Base-by-base conservation (phyloP, 2,329 filamentous ascomycete species). In the Allantophomopsis lycopodina region DNA sequence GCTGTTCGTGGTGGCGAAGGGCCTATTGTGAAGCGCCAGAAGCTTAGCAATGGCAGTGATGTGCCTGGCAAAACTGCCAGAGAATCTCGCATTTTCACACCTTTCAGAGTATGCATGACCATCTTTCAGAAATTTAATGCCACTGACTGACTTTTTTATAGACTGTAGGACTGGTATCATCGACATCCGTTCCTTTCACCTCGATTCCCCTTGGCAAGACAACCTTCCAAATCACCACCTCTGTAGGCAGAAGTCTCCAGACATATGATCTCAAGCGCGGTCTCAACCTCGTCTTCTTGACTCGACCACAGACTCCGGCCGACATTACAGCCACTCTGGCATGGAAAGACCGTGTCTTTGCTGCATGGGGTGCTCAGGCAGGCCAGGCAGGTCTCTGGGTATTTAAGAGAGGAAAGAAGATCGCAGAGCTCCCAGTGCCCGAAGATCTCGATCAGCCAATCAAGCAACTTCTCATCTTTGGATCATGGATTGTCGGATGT, bases 181-280 rank as follows among this genome's bases (percentile, higher is more conserved):
- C 91, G 1, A 95, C 89, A 2, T 63, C 69, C 37, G 86, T 95
- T 0, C 89, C 91, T 0, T 96, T 98, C 55, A 88, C 89, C 2
- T 82, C 83, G 5, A 73, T 93, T 23, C 83, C 89, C 1, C 69
- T 94, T 13, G 91, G 91, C 42, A 94, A 94, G 62, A 89, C 85
- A 1, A 94, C 87, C 3, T 98, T 94, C 56, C 91, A 98, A 59
- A 86, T 98, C 60, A 96, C 91, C 28, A 98, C 91, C 21, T 96
- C 86, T 0, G 83, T 93, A 45, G 91, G 89, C 46, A 76, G 79
- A 52, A 85, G 81, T 43, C 71, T 98, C 36, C 91, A 98, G 61
- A 98, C 91, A 0, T 98, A 98, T 64, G 91, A 98, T 57, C 65
- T 98, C 45, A 85, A 83, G 58, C 77, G 80, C 51, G 89, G 89